These are phyloP conservation scores for Blastomyces gilchristii DNA, from an alignment of 2,329 filamentous ascomycete species.

Conservation along the genomic window DNA sequence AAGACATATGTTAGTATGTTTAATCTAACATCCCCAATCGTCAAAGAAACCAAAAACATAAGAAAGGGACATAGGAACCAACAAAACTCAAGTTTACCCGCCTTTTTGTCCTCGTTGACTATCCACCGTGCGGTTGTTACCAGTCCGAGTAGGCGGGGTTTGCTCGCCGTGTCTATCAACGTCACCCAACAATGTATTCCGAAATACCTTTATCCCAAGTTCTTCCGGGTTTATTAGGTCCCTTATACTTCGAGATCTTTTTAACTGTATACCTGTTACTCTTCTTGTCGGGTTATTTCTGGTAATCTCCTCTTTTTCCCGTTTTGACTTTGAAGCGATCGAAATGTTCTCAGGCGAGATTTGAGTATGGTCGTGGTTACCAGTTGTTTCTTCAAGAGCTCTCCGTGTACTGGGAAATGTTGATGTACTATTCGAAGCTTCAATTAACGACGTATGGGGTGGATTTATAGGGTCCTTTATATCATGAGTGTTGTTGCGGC, in stretches of 20 bases:
- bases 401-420: not conserved
- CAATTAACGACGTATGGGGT: not conserved
- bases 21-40: not conserved
- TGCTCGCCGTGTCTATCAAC: not conserved
- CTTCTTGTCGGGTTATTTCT: not conserved
- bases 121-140: not conserved
- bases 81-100: not conserved
- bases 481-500: conserved; percentile 11
- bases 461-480: not conserved
- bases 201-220: conserved; percentile 1
- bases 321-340: not conserved
- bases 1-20: not conserved
- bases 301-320: not conserved
- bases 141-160: not conserved
- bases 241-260: not conserved
- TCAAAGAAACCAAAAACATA: not conserved
- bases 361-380: not conserved
- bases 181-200: not conserved
- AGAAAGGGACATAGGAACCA: not conserved
- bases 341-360: not conserved
- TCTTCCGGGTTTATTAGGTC: conserved; percentile 5
- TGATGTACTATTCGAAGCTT: not conserved
- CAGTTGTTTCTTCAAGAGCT: conserved; percentile 1
- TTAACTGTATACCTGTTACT: not conserved
- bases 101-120: conserved; percentile 1